Base-by-base conservation (phyloP, 2,329 filamentous ascomycete genomes). In the Aspergillus neoniger region DNA sequence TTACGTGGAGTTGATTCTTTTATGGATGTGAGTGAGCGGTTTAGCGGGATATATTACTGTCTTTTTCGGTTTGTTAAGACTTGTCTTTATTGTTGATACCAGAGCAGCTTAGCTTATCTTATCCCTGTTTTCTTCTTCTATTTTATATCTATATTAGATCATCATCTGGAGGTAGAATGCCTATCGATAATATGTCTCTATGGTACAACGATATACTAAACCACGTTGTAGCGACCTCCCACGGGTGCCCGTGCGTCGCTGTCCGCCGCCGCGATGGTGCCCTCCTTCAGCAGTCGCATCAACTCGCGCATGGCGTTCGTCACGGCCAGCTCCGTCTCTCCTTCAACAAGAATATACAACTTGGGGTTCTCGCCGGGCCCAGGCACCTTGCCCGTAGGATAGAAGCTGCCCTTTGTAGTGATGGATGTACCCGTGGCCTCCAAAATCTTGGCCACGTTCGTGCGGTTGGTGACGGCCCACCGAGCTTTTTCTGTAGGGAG, bases 391-490 rank as follows among this genome's bases (percentile, higher is more conserved):
- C 92, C 93, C 1, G 87, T 72, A 1, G 89, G 77, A 70, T 98
- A 98, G 76, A 92, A 98, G 63, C 85, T 95, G 67, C 95, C 95
- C 81, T 99, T 99, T 48, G 92, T 97, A 0, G 95, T 99, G 75
- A 99, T 99, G 6, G 92, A 96, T 1, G 93, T 96, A 43, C 92
- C 94, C 0, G 94, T 97, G 9, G 91, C 86, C 72, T 99, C 95
- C 65, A 99, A 84, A 69, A 99, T 97, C 83, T 98, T 99, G 68
- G 94, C 93, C 59, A 99, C 95, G 72, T 99, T 99, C 38, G 95
- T 98, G 66, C 95, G 88, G 76, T 99, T 99, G 41, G 95, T 99
- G 79, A 99, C 95, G 10, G 92, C 94, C 95, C 95, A 99, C 69
- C 95, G 87, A 65, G 95, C 95, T 82, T 97, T 98, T 76, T 99